Evolutionary conservation across 305 asterid genomes (phyloP), one percentile per base, ranked within the genome.

Genomic region (Rubia peregrina): DNA sequence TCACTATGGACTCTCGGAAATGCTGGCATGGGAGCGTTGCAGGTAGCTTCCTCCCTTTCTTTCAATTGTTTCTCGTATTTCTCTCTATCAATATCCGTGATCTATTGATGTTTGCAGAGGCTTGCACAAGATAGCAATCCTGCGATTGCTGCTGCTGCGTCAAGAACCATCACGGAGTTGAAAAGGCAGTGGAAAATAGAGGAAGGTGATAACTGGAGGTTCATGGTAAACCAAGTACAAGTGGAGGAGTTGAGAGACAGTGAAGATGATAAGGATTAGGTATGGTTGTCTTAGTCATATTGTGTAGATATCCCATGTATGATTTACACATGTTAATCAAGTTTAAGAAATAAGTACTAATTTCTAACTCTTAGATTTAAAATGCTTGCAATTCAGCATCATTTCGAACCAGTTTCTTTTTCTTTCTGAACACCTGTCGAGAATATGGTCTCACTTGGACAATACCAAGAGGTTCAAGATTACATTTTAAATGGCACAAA

Each of bases 1-100:
- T 93, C 98, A 22, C 86, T 93, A 90, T 93, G 98, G 98, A 93
- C 95, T 71, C 88, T 93, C 9, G 98, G 97, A 70, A 93, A 93
- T 71, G 98, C 97, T 8, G 98, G 97, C 83, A 93, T 93, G 97
- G 97, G 98, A 75, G 98, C 96, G 19, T 85, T 93, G 75, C 96
- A 89, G 97, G 98, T 90, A 69, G 10, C 60, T 30, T 14, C 30
- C 65, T 43, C 63, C 43, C 33, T 3, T 43, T 69, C 22, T 55
- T 36, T 36, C n/a, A 12, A 14, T 63, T 36, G 12, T 44, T 44
- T 48, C 16, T 5, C 36, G 6, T 30, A 4, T 48, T 7, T 12
- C 14, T 11, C 43, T 53, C 30, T 3, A 33, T 19, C 33, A 13
- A 0, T 56, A 17, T 42, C 7, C 21, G n/a, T 49, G 16, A 7